A percentile compares a stretch with the other conserved stretches of the same genome.
These are phyloP conservation scores for Diplodia mutila DNA, from an alignment of 2,329 filamentous ascomycete genomes.

Conservation along the genomic window DNA sequence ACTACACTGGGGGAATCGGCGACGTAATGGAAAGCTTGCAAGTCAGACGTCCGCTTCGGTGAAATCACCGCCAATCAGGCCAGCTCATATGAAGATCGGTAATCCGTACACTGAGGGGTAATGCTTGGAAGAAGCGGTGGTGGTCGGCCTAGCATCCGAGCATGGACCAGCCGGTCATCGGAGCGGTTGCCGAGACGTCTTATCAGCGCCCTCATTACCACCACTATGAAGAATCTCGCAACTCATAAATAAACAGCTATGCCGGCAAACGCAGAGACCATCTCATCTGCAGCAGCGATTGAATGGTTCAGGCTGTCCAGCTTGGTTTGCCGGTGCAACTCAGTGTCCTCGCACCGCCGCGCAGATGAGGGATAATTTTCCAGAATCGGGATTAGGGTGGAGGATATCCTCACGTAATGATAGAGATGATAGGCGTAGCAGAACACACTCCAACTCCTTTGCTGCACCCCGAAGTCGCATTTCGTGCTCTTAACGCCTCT, in stretches of 20 bases:
- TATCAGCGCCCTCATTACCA: not conserved
- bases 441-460: not conserved
- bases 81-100: not conserved
- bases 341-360: not conserved
- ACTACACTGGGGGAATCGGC: not conserved
- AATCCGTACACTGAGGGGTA: not conserved
- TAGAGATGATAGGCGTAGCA: conserved; percentile 4
- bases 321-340: not conserved
- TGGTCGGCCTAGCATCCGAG: not conserved
- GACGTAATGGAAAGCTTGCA: not conserved
- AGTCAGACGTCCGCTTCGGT: not conserved
- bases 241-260: not conserved
- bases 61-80: not conserved
- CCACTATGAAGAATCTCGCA: not conserved
- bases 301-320: not conserved
- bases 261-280: not conserved
- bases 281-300: not conserved
- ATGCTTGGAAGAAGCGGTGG: not conserved
- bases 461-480: not conserved
- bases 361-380: conserved; percentile 13
- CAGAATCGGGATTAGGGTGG: conserved; percentile 10
- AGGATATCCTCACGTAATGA: conserved; percentile 17
- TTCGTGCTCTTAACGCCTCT: not conserved
- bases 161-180: conserved; percentile 1
- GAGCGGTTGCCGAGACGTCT: not conserved